These are phyloP conservation scores for Mycena floridula DNA, from an alignment of 768 basidiomycete species.

Conservation along the genomic window DNA sequence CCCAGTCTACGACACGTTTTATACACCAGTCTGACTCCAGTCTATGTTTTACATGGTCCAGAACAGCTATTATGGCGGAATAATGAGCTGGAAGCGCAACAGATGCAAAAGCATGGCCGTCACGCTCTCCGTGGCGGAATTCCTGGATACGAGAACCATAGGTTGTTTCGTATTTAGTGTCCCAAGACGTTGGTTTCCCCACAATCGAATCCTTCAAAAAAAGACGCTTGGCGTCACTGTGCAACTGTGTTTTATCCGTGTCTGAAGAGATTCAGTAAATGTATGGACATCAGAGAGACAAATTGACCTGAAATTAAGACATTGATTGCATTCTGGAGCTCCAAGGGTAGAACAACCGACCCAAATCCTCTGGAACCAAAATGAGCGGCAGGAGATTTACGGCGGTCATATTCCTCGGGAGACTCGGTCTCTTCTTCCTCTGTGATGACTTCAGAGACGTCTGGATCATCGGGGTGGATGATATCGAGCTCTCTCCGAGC, in stretches of 20 bases:
- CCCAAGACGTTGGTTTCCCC: conserved; percentile 50
- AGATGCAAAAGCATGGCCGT: conserved; percentile 81
- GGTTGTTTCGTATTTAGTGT: conserved; percentile 43
- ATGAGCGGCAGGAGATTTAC: conserved; percentile 76
- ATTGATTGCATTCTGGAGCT: conserved; percentile 64
- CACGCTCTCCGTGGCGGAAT: conserved; percentile 53
- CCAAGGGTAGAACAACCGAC: conserved; percentile 62
- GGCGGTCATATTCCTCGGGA: conserved; percentile 21
- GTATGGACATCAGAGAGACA: conserved; percentile 2
- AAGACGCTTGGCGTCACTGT: conserved; percentile 66
- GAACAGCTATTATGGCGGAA: conserved; percentile 70
- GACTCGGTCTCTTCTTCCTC: conserved; percentile 25
- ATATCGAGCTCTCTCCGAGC: conserved; percentile 52
- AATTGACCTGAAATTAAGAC: conserved; percentile 58
- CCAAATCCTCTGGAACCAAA: conserved; percentile 76
- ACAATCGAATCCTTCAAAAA: conserved; percentile 34
- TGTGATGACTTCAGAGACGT: conserved; percentile 24
- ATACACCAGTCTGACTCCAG: conserved; percentile 57
- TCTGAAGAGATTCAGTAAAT: conserved; percentile 30
- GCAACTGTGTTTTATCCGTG: conserved; percentile 58
- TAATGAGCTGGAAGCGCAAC: conserved; percentile 85
- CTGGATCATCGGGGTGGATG: conserved; percentile 28
- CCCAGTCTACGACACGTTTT: conserved; percentile 75
- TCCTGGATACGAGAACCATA: conserved; percentile 60
- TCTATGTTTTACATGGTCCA: conserved; percentile 59